Percentiles rank a stretch among this genome's conserved stretches.
Evolutionary conservation across 2,329 filamentous ascomycete genomes (phyloP).

Genomic region (Lachnellula hyalina): DNA sequence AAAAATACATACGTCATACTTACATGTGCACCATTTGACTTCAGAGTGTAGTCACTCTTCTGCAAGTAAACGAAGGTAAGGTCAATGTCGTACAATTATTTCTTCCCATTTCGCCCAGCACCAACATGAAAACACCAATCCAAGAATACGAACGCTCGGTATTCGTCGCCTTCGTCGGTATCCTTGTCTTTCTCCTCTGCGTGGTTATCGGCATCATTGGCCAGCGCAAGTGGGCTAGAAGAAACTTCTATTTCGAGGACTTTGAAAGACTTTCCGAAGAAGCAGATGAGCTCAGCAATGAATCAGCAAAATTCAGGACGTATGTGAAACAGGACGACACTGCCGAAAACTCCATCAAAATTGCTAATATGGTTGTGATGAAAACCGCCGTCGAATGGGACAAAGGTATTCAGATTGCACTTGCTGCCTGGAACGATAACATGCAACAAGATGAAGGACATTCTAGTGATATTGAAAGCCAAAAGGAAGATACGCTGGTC

Average conservation of each 20-base stretch:
- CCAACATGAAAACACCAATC: conserved; percentile 1
- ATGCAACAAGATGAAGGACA: conserved; percentile 10
- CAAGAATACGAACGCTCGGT: conserved; percentile 5
- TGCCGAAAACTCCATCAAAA: conserved; percentile 5
- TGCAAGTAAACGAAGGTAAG: neutral
- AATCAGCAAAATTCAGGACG: conserved; percentile 9
- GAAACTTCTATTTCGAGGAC: conserved; percentile 14
- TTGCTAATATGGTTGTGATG: conserved; percentile 9
- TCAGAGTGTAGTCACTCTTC: no score
- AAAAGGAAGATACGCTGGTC: conserved; percentile 5
- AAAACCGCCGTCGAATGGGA: conserved; percentile 15
- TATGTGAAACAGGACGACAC: conserved; percentile 9
- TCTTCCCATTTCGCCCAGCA: neutral
- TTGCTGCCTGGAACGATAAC: conserved; percentile 20
- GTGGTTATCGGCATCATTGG: conserved; percentile 1
- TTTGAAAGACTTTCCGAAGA: conserved; percentile 10
- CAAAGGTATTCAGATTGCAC: conserved; percentile 11
- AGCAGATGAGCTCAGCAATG: conserved; percentile 7
- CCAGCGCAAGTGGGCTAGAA: conserved; percentile 3
- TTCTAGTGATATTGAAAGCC: conserved; percentile 7
- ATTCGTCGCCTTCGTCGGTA: conserved; percentile 11
- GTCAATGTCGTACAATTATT: neutral
- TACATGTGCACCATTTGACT: neutral
- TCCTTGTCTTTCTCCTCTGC: conserved; percentile 4
- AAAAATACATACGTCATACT: neutral